phyloP scores from a whole-genome alignment of 2,329 filamentous ascomycete species.

The Trichoderma simmonsii region DNA sequence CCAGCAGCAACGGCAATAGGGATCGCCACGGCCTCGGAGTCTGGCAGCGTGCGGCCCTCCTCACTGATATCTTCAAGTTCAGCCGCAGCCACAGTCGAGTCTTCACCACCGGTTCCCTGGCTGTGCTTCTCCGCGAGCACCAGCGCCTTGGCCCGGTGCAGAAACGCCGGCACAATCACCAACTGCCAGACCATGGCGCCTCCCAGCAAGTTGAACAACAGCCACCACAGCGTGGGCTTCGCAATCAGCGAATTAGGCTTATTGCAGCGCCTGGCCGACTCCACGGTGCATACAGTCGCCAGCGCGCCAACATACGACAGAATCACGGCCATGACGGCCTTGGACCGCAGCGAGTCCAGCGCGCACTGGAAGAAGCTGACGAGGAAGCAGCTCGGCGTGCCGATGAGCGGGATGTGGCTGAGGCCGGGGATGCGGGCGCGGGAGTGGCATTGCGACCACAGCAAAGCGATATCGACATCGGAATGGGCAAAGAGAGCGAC shows the following conservation, averaged over 20 bases:
- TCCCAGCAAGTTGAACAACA: constrained; percentile 48
- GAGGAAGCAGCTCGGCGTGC: constrained; percentile 47
- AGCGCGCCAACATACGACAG: constrained; percentile 46
- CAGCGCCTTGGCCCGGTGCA: constrained; percentile 41
- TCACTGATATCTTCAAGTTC: background rate
- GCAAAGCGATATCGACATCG: constrained; percentile 50
- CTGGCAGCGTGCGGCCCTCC: constrained; percentile 38
- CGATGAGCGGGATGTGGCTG: constrained; percentile 44
- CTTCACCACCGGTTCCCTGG: constrained; percentile 52
- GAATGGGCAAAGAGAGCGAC: constrained; percentile 43
- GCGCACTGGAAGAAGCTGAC: constrained; percentile 49
- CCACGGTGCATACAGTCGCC: constrained; percentile 48
- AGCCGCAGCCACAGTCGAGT: constrained; percentile 38
- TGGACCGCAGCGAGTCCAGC: constrained; percentile 39
- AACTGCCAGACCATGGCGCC: constrained; percentile 52
- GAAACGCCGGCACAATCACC: constrained; percentile 48
- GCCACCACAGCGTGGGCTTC: constrained; percentile 41
- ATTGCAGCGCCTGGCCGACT: constrained; percentile 46
- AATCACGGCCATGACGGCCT: constrained; percentile 40
- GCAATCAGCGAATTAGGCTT: constrained; percentile 35
- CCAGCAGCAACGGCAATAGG: constrained; percentile 47
- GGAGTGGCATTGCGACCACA: constrained; percentile 54
- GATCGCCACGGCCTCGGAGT: constrained; percentile 56
- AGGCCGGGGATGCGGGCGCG: constrained; percentile 44
- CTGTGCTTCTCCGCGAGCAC: constrained; percentile 24